phyloP scores from a whole-genome alignment of 768 basidiomycete genomes.

The Hygrocybe coccinea region DNA sequence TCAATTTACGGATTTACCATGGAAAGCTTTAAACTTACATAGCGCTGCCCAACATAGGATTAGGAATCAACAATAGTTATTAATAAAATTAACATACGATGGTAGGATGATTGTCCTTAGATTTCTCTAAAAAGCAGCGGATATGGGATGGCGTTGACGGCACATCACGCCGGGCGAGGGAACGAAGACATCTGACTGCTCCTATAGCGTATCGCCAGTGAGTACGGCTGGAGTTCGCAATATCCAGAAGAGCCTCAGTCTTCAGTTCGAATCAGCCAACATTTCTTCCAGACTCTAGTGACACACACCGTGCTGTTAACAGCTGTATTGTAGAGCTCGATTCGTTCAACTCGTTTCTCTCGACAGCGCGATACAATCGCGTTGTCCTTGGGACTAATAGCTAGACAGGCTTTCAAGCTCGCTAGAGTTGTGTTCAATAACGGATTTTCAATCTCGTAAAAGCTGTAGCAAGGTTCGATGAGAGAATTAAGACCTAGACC shows the following conservation, averaged over 20 bases:
- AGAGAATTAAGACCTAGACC: slow-evolving; percentile 60
- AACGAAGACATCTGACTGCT: slow-evolving; percentile 61
- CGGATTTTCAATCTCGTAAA: slow-evolving; percentile 48
- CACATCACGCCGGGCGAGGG: slow-evolving; percentile 61
- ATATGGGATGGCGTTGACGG: slow-evolving; percentile 47
- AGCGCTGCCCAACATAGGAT: slow-evolving; percentile 39
- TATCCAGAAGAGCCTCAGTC: slow-evolving; percentile 45
- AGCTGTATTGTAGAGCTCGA: slow-evolving; percentile 38
- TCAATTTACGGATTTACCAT: neutral
- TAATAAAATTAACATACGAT: slow-evolving; percentile 43
- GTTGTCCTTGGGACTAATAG: slow-evolving; percentile 31
- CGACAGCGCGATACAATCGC: slow-evolving; percentile 38
- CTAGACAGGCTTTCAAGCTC: slow-evolving; percentile 36
- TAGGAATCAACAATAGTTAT: slow-evolving; percentile 4
- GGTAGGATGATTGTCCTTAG: slow-evolving; percentile 58
- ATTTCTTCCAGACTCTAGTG: slow-evolving; percentile 4
- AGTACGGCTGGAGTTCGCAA: slow-evolving; percentile 56
- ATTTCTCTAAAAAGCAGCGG: slow-evolving; percentile 54
- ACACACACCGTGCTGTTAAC: slow-evolving; percentile 41
- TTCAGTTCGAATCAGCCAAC: slow-evolving; percentile 14
- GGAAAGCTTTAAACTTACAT: slow-evolving; percentile 37
- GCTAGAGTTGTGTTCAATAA: slow-evolving; percentile 36
- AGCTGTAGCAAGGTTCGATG: slow-evolving; percentile 53
- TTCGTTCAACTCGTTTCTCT: slow-evolving; percentile 44
- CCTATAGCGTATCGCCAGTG: slow-evolving; percentile 80